Base-by-base conservation (phyloP, 148 eudicot species). In the Rhododendron ovatum region DNA sequence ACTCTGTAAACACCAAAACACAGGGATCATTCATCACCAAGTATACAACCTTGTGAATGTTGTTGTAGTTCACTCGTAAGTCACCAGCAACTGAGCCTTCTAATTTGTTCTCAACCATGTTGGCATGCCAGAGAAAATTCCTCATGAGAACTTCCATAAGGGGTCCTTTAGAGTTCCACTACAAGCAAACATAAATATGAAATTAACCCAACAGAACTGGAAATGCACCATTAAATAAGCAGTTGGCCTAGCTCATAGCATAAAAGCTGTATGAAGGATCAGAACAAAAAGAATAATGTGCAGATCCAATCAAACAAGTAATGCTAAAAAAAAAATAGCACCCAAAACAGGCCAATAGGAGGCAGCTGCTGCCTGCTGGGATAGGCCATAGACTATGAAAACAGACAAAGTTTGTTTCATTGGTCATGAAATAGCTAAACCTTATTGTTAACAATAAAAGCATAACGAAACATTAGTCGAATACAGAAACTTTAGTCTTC, bases 111-210 rank as follows among this genome's bases (percentile, higher is more conserved):
- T 90, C 92, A 78, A 86, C 73, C 33, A 91, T 85, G 77, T 85
- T 84, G 39, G 89, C 85, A 78, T 87, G 87, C 67, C 92, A 80
- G 78, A 69, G 86, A 50, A 92, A 85, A 82, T 93, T 90, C 86
- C 91, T 91, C 86, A 91, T 47, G 51, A 95, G 90, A 77, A 92
- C 45, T 91, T 94, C 98, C 87, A 97, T 77, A 30, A 97, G 86
- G 35, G 99, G 98, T 86, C 96, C 99, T 91, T 90, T 92, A 77
- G 95, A 89, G 87, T 94, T 91, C 96, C 92, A 91, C 99, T 94
- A 86, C 87, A 91, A 51, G 50, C 83, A 77, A 35, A 83, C 39
- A 85, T 63, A 78, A 61, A 61, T 78, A 51, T 51, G 53, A 39
- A 67, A 86, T 78, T 87, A 43, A 83, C 8, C 12, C 51, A 84